Base-by-base conservation (phyloP, 352 stramenopile species). In the Phytopythium ostracodes region DNA sequence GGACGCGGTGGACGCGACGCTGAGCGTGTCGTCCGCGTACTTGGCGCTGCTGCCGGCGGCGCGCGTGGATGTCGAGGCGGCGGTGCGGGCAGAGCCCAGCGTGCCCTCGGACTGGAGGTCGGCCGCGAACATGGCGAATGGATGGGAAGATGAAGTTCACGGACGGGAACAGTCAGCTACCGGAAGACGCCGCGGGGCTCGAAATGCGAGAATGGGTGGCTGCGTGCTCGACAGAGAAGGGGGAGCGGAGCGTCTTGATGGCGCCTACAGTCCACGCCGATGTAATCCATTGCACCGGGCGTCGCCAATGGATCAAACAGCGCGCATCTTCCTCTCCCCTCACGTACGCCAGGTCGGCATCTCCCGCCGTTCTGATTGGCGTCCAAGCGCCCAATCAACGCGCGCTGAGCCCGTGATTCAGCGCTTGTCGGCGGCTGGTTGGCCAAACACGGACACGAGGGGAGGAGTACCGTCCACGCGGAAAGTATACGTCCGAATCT, bases 41-140 rank as follows among this genome's bases (percentile, higher is more conserved):
- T 72, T 63, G n/a, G 55, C 51, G 53, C 18, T 50, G 66, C 63
- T 43, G 66, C 57, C 40, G 35, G 33, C 47, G 51, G 24, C 14
- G 38, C 20, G 42, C 42, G 53, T 20, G 40, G 11, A 8, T 43
- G 46, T 17, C 52, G 31, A 43, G 38, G 62, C 36, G 47, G 55
- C 60, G n/a, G n/a, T n/a, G 46, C 56, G 51, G 38, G 60, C 59
- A 43, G 70, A 64, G 59, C 53, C 33, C 25, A 40, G 59, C 43
- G 46, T 65, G 63, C 71, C 65, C 59, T 81, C 68, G 50, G 68
- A 64, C 59, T 81, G 73, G 38, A 62, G 72, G 56, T 66, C 71
- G 52, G 68, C 63, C 42, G 56, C 29, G 50, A 64, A 68, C 65
- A 71, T 65, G 49, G 59, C 60, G 31, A 9, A n/a, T 38, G 36